Percentiles rank a stretch among this genome's conserved stretches.
These are phyloP conservation scores for Phylloporus arenicola DNA, from an alignment of 768 basidiomycete species.

Conservation along the genomic window DNA sequence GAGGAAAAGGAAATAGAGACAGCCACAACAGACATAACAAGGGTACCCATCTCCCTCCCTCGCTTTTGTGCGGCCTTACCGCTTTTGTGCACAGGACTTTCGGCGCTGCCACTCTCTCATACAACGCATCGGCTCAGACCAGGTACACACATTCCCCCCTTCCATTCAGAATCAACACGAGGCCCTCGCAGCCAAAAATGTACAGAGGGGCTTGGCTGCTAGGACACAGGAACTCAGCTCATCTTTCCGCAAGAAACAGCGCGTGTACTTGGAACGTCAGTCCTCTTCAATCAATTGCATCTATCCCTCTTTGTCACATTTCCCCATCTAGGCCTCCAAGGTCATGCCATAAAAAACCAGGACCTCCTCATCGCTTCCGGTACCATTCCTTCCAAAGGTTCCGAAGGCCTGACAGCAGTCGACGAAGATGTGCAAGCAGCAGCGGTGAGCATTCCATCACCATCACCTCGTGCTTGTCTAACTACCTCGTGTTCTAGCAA, in stretches of 20 bases:
- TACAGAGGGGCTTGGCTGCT: constrained; percentile 92
- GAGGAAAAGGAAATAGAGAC: constrained; percentile 94
- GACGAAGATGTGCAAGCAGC: constrained; percentile 91
- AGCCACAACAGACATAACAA: constrained; percentile 82
- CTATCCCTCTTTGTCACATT: constrained; percentile 4
- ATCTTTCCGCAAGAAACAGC: constrained; percentile 93
- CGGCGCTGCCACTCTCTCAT: constrained; percentile 44
- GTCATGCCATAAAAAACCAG: constrained; percentile 96
- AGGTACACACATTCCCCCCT: constrained; percentile 63
- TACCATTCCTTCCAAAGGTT: constrained; percentile 72
- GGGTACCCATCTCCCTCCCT: constrained; percentile 41
- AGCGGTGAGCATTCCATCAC: constrained; percentile 49
- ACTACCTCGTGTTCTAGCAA: constrained; percentile 21
- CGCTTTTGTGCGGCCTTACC: constrained; percentile 7
- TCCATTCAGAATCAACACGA: constrained; percentile 44
- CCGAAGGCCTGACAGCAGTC: constrained; percentile 76
- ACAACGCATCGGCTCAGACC: constrained; percentile 61
- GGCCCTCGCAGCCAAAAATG: constrained; percentile 77
- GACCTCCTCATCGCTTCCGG: constrained; percentile 90
- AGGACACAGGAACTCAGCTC: constrained; percentile 92
- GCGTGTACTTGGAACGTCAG: constrained; percentile 97
- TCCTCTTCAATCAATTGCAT: constrained; percentile 15
- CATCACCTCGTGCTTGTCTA: constrained; percentile 10
- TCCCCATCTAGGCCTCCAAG: constrained; percentile 70
- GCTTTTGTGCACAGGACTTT: constrained; percentile 28